Base-by-base conservation (phyloP, 441 rosid genomes). In the Pelargonium cotyledonis region DNA sequence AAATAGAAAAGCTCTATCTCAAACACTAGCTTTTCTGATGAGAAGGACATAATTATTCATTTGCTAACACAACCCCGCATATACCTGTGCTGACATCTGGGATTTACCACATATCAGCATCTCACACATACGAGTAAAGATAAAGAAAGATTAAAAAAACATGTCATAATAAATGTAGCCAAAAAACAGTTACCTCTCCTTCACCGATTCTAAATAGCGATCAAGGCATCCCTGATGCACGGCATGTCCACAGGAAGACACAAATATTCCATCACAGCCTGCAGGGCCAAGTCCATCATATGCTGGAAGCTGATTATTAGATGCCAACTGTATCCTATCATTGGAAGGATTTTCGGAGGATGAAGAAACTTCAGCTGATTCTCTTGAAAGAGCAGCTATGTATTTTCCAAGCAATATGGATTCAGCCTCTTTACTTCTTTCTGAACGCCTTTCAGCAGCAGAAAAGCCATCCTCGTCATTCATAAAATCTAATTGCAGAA, bases 171-270 rank as follows among this genome's bases (percentile, higher is more conserved):
- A 41, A 40, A 40, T 15, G 23, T 65, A 16, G 47, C 29, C n/a
- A 15, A 15, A 43, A 11, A 67, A 10, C n/a, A 78, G 84, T 80
- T 75, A 81, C 99, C 99, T 88, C 73, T 95, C 99, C 85, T 69
- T 88, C 83, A 95, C 77, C 12, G 98, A 95, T 10, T 81, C 82
- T 60, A 95, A 74, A 80, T 95, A 95, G 57, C 94, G 90, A 72
- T 91, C 90, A 44, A 89, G 92, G 77, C 99, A 95, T 68, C 77
- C 81, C 78, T 92, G 96, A 85, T 95, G 99, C 75, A 92, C 98
- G 10, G 97, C 89, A 87, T 95, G 98, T 66, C 99, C 96, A 81
- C 99, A 95, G 61, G 99, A 88, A 38, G 94, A 92, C 70, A 92
- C 85, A 85, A 83, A 77, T 76, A 95, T 76, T 41, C 99, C 99